Evolutionary conservation across 805 yeast genomes (phyloP), one percentile per base, ranked within the genome.

Genomic region (Barnettozyma salicaria): DNA sequence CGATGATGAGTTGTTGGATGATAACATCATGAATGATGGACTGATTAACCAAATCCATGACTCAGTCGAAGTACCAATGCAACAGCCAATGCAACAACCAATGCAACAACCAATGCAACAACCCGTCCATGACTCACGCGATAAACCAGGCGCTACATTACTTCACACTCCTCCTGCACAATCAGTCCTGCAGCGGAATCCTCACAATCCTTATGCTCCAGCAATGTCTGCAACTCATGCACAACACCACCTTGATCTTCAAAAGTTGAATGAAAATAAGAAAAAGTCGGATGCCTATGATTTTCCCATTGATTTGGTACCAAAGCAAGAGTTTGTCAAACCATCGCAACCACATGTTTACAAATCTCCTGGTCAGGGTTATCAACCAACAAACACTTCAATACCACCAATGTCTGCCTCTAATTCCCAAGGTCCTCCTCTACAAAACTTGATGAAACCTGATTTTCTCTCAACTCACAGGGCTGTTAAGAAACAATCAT

Each of bases 241-340:
- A 6, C 36, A 40, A 14, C 16, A 32, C 12, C 50, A 53, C 27
- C 31, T 57, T 19, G 58, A 50, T 17, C 34, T 56, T 11, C 35
- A 49, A 38, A 63, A 64, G 32, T 52, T 75, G 13, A 65, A 63
- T 36, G 59, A 58, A n/a, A 63, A 64, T 27, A 78, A 78, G 55
- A 70, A 72, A 48, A 78, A 76, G 53, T 72, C 79, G n/a, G 86
- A 80, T 59, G 87, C 88, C 0, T 82, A 80, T 48, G 92, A 82
- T 51, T 80, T 82, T 50, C 90, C 90, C 1, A 60, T 65, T 16
- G 75, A 67, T 30, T 53, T 82, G 30, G 59, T 80, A 10, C 60
- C 69, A 2, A 64, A 61, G 17, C 64, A 50, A 49, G 44, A 25
- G 4, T 16, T 14, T 24, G 13, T 20, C 4, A 38, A 30, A 22